Base-by-base conservation (phyloP, 805 yeast species). In the Ogataea haglerorum region DNA sequence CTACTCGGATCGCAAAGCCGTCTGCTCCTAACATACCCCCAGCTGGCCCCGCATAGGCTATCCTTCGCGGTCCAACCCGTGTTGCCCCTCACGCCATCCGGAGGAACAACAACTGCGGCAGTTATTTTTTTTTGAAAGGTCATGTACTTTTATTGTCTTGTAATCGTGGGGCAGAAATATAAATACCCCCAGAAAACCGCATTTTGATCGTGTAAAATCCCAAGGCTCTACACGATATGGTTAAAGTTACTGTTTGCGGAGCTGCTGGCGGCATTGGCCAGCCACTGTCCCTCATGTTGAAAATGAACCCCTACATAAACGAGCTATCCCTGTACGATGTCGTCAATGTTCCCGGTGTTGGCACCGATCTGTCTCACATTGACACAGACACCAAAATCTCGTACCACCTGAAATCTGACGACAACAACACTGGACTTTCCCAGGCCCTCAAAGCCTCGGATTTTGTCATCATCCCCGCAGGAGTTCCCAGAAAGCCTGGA, bases 241-340 rank as follows among this genome's bases (percentile, higher is more conserved):
- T 46, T 18, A 50, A 50, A 46, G 54, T 86, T 39, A 76, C 95
- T 46, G 89, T 87, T 44, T 73, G 81, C 36, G 96, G 96, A 51
- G 95, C 95, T 45, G 87, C 90, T 36, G 95, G 95, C 54, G 96
- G 96, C 46, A 88, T 88, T 60, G 96, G 96, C 41, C 96, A 89
- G 72, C 95, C 96, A 30, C 73, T 88, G 47, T 86, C 95, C 10
- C 76, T 89, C 40, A 73, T 88, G 48, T 70, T 88, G 53, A 88
- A 88, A 65, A 69, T 87, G 45, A 77, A 80, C 53, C 78, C 78
- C 28, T 69, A 72, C 39, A 73, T 82, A 35, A 70, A 72, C 45
- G 80, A 82, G 53, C 72, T 88, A 53, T 79, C 95, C 5, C 73
- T 88, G 43, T 88, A 79, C 65, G 96, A 89, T 70, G 88, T 89